Percentiles rank a stretch among this genome's conserved stretches.
phyloP scores from a whole-genome alignment of 768 basidiomycete species.

The Pseudohyphozyma bogoriensis region DNA sequence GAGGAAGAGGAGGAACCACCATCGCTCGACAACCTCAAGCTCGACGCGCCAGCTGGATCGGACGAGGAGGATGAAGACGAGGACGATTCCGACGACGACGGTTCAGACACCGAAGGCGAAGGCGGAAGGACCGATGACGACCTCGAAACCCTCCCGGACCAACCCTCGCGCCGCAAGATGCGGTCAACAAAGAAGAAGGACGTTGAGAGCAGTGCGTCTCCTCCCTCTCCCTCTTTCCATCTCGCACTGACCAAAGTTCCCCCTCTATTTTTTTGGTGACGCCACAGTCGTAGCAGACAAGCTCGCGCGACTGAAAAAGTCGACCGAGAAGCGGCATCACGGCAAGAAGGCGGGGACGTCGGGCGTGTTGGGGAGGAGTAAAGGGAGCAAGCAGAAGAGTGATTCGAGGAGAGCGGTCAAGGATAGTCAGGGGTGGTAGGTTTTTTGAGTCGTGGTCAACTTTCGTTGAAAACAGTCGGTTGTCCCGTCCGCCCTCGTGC shows the following conservation, averaged over 20 bases:
- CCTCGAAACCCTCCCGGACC: conserved; percentile 42
- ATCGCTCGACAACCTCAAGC: neutral
- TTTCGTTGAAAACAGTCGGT: too few relatives aligned
- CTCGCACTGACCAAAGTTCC: conserved; percentile 3
- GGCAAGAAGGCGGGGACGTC: conserved; percentile 55
- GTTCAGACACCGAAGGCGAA: neutral
- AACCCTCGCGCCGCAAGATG: conserved; percentile 48
- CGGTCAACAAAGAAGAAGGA: too few relatives aligned
- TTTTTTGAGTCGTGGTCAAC: neutral
- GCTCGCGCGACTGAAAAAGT: conserved; percentile 50
- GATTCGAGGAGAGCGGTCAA: conserved; percentile 39
- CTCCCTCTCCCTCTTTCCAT: conserved; percentile 39
- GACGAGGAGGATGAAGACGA: neutral
- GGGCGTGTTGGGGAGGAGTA: conserved; percentile 48
- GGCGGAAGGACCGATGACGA: neutral
- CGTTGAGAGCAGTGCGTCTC: conserved; percentile 42
- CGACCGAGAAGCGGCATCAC: conserved; percentile 66
- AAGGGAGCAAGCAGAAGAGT: conserved; percentile 78
- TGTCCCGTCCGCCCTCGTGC: too few relatives aligned
- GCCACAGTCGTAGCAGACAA: conserved; percentile 55
- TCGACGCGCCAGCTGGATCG: neutral
- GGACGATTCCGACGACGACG: conserved; percentile 8
- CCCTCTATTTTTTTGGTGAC: conserved; percentile 47
- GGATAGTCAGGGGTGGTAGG: neutral
- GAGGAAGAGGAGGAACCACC: neutral